Conservation (phyloP, 306 rosid species). For the Gastrolobium villosum region DNA sequence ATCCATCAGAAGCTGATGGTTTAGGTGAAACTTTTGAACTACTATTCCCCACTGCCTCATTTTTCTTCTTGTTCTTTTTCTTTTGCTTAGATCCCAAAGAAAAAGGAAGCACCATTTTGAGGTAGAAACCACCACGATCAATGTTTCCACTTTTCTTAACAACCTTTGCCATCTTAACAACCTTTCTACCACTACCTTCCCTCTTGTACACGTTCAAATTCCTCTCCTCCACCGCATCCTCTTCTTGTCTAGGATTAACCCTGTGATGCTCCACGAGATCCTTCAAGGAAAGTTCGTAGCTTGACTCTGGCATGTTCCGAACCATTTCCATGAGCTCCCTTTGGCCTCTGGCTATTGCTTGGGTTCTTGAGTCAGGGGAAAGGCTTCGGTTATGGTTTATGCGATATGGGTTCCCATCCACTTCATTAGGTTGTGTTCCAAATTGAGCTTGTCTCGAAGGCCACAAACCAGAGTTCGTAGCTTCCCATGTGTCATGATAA, state of each 20-base stretch:
- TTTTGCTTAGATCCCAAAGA: constrained; percentile 58
- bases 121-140: constrained; percentile 71
- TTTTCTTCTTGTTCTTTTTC: constrained; percentile 57
- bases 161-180: constrained; percentile 24
- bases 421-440: background rate
- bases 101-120: constrained; percentile 78
- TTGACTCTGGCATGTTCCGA: constrained; percentile 80
- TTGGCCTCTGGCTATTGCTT: constrained; percentile 83
- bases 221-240: constrained; percentile 28
- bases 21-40: constrained; percentile 70
- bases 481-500: constrained; percentile 38
- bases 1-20: constrained; percentile 56
- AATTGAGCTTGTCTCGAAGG: constrained; percentile 49
- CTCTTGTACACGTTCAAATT: constrained; percentile 2
- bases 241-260: constrained; percentile 14
- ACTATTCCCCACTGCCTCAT: constrained; percentile 42
- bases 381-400: constrained; percentile 55
- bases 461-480: constrained; percentile 51
- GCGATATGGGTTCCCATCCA: constrained; percentile 52
- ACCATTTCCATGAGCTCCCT: constrained; percentile 96
- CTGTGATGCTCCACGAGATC: constrained; percentile 81
- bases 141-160: constrained; percentile 53
- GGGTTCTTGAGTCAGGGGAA: constrained; percentile 74
- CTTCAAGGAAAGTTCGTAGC: constrained; percentile 85
- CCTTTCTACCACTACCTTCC: constrained; percentile 41